Evolutionary conservation across 2,329 filamentous ascomycete species (phyloP).

Genomic region (Penicillium fuscoglaucum): DNA sequence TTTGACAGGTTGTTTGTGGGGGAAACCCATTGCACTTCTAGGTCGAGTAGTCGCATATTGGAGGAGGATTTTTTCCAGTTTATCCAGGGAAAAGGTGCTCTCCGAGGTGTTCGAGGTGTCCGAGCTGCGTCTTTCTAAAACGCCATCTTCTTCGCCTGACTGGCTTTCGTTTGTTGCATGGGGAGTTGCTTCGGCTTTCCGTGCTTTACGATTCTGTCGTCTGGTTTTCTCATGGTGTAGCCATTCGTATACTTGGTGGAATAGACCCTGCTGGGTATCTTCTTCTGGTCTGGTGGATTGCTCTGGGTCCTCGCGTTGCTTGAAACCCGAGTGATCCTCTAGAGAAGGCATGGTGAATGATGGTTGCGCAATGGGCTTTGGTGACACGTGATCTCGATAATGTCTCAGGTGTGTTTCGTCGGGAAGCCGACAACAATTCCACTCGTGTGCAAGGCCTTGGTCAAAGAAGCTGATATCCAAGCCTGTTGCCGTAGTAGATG

Average conservation of each 20-base stretch:
- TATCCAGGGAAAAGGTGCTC: conserved; percentile 72
- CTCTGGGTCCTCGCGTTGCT: conserved; percentile 31
- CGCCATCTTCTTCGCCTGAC: conserved; percentile 27
- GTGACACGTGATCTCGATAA: conserved; percentile 27
- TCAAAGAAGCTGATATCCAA: conserved; percentile 28
- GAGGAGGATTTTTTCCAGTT: conserved; percentile 69
- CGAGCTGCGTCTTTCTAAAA: conserved; percentile 46
- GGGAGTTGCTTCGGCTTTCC: conserved; percentile 45
- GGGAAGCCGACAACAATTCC: conserved; percentile 18
- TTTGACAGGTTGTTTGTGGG: conserved; percentile 19
- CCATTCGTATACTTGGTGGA: conserved; percentile 80
- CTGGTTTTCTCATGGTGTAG: conserved; percentile 75
- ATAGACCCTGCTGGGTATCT: conserved; percentile 47
- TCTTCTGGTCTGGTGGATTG: conserved; percentile 30
- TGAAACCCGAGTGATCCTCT: conserved; percentile 31
- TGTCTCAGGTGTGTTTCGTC: conserved; percentile 30
- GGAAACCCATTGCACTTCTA: conserved; percentile 22
- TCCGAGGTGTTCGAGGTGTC: conserved; percentile 65
- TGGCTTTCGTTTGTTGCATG: conserved; percentile 37
- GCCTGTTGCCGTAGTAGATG: conserved; percentile 30
- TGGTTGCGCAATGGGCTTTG: conserved; percentile 31
- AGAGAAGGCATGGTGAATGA: conserved; percentile 29
- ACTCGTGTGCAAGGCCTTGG: conserved; percentile 24
- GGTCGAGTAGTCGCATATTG: conserved; percentile 41
- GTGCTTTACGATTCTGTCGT: conserved; percentile 57